Conservation (phyloP, 164 flowering plant species). For the Taxillus chinensis region DNA sequence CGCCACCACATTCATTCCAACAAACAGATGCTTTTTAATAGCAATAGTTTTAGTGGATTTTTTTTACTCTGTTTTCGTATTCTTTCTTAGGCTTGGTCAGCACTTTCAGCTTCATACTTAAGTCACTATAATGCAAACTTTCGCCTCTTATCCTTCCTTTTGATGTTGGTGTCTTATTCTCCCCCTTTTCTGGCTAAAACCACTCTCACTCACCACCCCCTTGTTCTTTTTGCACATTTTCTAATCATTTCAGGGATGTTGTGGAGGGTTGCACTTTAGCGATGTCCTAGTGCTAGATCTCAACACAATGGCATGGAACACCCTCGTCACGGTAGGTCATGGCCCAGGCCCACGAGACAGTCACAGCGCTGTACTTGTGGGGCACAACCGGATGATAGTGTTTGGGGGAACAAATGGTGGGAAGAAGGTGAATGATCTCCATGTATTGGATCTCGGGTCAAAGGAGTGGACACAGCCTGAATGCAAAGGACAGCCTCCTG, state of each 20-base stretch:
- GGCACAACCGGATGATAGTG: conserved; percentile 52
- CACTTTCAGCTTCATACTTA: too few relatives aligned
- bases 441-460: conserved; percentile 52
- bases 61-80: too few relatives aligned
- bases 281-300: conserved; percentile 73
- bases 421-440: conserved; percentile 77
- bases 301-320: conserved; percentile 65
- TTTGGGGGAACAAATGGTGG: conserved; percentile 93
- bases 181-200: neutral
- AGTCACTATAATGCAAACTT: too few relatives aligned
- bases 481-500: conserved; percentile 60
- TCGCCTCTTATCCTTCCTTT: too few relatives aligned
- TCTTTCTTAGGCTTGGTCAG: too few relatives aligned
- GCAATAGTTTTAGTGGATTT: too few relatives aligned
- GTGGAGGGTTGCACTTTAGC: conserved; percentile 84
- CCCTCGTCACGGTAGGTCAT: conserved; percentile 56
- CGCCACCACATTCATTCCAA: too few relatives aligned
- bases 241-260: conserved; percentile 65
- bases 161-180: neutral
- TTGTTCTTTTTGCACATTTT: conserved; percentile 1
- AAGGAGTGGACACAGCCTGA: conserved; percentile 63
- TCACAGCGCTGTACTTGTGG: conserved; percentile 70
- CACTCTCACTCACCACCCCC: neutral
- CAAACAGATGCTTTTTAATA: too few relatives aligned
- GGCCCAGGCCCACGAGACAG: conserved; percentile 93